These are phyloP conservation scores for Phytophthora citricola DNA, from an alignment of 352 stramenopile genomes.

Conservation along the genomic window DNA sequence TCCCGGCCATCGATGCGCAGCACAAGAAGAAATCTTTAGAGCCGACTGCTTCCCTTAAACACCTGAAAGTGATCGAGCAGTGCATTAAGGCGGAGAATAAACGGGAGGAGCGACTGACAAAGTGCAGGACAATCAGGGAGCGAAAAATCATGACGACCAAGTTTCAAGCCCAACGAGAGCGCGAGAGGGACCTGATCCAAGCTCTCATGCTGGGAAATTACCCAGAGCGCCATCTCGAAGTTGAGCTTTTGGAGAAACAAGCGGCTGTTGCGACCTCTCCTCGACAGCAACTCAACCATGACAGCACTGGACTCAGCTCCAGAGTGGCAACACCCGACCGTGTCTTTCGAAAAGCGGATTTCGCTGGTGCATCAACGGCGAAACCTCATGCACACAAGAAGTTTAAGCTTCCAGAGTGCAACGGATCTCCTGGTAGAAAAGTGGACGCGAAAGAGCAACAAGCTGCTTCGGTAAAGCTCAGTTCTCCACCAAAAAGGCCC, in stretches of 20 bases:
- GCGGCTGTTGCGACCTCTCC: constrained; percentile 5
- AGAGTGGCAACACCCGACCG: constrained; percentile 40
- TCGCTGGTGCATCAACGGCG: constrained; percentile 40
- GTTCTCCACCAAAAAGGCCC: not conserved
- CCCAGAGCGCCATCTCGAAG: constrained; percentile 25
- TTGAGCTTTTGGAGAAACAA: constrained; percentile 47
- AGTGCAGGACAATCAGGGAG: constrained; percentile 56
- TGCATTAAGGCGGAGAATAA: constrained; percentile 78
- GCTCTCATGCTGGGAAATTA: constrained; percentile 57
- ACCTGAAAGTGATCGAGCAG: constrained; percentile 76
- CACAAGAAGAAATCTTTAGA: constrained; percentile 15
- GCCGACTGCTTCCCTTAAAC: constrained; percentile 49
- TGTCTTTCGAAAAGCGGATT: constrained; percentile 47
- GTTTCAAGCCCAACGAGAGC: constrained; percentile 60
- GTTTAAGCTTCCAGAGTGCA: constrained; percentile 48
- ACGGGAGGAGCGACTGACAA: constrained; percentile 61
- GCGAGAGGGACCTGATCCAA: constrained; percentile 65
- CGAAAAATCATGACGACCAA: constrained; percentile 58
- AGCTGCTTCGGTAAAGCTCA: constrained; percentile 20
- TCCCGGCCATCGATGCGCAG: constrained; percentile 53
- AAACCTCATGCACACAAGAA: constrained; percentile 51
- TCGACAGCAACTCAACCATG: constrained; percentile 24
- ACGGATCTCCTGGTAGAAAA: constrained; percentile 43
- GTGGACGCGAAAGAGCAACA: constrained; percentile 11
- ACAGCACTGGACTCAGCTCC: constrained; percentile 34